These are phyloP conservation scores for Penicillium cataractarum DNA, from an alignment of 495 filamentous ascomycete genomes.

Conservation along the genomic window DNA sequence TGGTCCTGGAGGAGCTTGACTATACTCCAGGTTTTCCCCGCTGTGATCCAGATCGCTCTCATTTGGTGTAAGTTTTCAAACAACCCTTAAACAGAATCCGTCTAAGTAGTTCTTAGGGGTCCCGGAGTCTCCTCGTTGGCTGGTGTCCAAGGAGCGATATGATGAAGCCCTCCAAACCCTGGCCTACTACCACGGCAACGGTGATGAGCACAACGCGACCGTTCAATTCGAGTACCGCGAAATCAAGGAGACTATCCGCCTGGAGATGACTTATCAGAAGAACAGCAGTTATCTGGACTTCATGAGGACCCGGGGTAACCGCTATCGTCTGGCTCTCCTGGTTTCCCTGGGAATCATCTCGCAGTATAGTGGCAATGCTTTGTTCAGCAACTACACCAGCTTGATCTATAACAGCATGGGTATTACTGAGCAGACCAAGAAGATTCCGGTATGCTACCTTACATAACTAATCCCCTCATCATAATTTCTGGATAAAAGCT, in stretches of 20 bases:
- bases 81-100: not conserved
- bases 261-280: constrained; percentile 36
- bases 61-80: constrained; percentile 35
- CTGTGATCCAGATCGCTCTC: constrained; percentile 41
- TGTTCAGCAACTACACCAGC: constrained; percentile 63
- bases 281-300: constrained; percentile 53
- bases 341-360: constrained; percentile 58
- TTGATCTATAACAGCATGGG: constrained; percentile 60
- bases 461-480: not conserved
- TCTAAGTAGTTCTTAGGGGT: constrained; percentile 27
- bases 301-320: constrained; percentile 68
- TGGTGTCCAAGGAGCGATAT: constrained; percentile 38
- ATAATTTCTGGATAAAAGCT: not conserved
- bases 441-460: constrained; percentile 41
- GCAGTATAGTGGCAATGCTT: constrained; percentile 67
- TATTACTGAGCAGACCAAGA: constrained; percentile 47
- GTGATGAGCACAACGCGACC: constrained; percentile 22
- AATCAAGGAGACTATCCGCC: constrained; percentile 30
- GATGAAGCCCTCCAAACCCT: constrained; percentile 42
- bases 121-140: constrained; percentile 50
- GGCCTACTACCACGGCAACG: constrained; percentile 35
- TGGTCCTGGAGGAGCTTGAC: constrained; percentile 51
- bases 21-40: constrained; percentile 38
- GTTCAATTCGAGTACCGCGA: constrained; percentile 35
- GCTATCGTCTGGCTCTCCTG: constrained; percentile 59